Evolutionary conservation across 2,329 filamentous ascomycete genomes (phyloP).

Genomic region (Paecilomyces variotii): DNA sequence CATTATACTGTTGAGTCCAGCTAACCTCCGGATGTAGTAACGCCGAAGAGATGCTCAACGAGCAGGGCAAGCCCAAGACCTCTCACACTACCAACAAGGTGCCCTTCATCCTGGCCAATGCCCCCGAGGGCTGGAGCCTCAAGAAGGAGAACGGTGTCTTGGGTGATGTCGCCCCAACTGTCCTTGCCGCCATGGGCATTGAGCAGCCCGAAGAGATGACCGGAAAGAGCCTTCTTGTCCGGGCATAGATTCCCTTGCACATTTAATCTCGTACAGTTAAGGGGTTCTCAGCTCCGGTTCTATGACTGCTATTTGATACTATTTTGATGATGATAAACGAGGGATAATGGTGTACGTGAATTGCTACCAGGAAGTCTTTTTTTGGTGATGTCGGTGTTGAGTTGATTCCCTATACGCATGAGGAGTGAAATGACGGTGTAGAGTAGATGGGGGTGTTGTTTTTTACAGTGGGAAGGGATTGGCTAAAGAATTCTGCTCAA

Average conservation of each 20-base stretch:
- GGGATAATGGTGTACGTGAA: neutral
- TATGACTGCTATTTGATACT: neutral
- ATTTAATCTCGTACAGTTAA: neutral
- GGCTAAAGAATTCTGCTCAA: neutral
- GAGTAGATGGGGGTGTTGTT: neutral
- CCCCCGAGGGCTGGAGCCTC: conserved; percentile 78
- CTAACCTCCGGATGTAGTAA: conserved; percentile 45
- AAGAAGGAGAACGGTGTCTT: conserved; percentile 82
- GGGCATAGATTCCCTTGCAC: conserved; percentile 37
- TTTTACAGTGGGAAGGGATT: neutral
- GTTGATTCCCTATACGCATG: neutral
- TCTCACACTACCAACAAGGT: conserved; percentile 98
- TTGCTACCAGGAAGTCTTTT: neutral
- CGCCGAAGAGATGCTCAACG: conserved; percentile 97
- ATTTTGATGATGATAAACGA: conserved; percentile 2
- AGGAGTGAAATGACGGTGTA: neutral
- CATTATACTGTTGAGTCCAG: neutral
- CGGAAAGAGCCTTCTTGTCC: conserved; percentile 73
- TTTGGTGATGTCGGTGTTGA: neutral
- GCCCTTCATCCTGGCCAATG: conserved; percentile 96
- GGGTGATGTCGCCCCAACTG: conserved; percentile 91
- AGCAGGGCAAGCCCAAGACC: conserved; percentile 93
- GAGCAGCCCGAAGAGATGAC: conserved; percentile 89
- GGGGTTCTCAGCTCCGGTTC: neutral
- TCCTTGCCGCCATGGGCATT: conserved; percentile 85